phyloP scores from a whole-genome alignment of 1,284 basidiomycete genomes.

The Xerocomus amazonicus region DNA sequence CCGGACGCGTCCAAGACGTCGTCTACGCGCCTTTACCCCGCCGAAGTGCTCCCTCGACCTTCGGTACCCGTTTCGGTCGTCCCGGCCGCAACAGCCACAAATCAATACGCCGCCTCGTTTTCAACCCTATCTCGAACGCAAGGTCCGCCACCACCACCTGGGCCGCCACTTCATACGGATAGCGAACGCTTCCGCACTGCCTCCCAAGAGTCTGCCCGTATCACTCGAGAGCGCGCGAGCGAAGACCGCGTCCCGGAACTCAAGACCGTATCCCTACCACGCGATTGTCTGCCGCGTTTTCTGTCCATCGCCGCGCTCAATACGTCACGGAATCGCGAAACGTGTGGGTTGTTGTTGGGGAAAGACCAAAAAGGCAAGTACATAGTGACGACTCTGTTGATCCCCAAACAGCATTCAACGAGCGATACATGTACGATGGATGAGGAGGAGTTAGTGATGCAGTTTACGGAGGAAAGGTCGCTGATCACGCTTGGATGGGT shows the following conservation, averaged over 20 bases:
- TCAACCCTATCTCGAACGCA: conserved; percentile 25
- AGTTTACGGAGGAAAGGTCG: conserved; percentile 73
- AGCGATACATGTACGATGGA: conserved; percentile 87
- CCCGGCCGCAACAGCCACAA: conserved; percentile 8
- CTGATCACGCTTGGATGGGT: conserved; percentile 90
- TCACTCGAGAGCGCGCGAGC: conserved; percentile 24
- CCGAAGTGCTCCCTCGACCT: conserved; percentile 32
- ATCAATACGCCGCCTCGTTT: conserved; percentile 16
- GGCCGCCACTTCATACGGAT: conserved; percentile 19
- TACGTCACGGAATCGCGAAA: conserved; percentile 57
- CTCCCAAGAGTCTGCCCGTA: conserved; percentile 30
- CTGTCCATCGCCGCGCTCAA: conserved; percentile 64
- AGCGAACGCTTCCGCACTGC: conserved; percentile 26
- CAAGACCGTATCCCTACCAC: conserved; percentile 63
- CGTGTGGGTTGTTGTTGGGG: conserved; percentile 64
- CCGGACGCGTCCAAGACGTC: conserved; percentile 30
- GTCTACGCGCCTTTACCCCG: conserved; percentile 32
- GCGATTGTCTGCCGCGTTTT: conserved; percentile 69
- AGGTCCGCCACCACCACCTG: conserved; percentile 21
- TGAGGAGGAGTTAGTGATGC: conserved; percentile 80
- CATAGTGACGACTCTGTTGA: conserved; percentile 70
- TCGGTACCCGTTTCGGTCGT: conserved; percentile 17
- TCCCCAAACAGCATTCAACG: conserved; percentile 82
- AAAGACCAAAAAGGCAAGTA: conserved; percentile 55
- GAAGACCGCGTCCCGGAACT: conserved; percentile 38